Percentiles rank a stretch among this genome's conserved stretches.
Evolutionary conservation across 1,284 basidiomycete species (phyloP).

Genomic region (Ganoderma sp.): DNA sequence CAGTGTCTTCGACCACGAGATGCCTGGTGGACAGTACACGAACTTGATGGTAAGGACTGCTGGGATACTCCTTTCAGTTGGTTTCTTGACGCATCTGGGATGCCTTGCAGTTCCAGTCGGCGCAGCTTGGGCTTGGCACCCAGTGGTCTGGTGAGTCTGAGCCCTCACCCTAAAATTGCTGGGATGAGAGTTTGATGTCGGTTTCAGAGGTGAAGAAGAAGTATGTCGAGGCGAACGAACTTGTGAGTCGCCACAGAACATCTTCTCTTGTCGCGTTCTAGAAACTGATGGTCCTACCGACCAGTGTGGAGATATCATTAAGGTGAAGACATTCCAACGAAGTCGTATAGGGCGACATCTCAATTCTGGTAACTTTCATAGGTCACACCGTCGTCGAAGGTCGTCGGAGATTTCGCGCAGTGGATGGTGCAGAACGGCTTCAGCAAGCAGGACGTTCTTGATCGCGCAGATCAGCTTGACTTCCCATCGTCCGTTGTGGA

Average conservation of each 20-base stretch:
- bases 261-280: slow-evolving; percentile 11
- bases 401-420: slow-evolving; percentile 98
- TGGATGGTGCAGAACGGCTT: slow-evolving; percentile 98
- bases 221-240: slow-evolving; percentile 95
- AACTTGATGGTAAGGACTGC: slow-evolving; percentile 79
- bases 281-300: slow-evolving; percentile 17
- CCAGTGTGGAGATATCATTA: slow-evolving; percentile 97
- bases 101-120: slow-evolving; percentile 88
- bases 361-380: not conserved
- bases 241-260: slow-evolving; percentile 57
- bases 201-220: slow-evolving; percentile 93
- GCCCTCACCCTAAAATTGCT: slow-evolving; percentile 14
- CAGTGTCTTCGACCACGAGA: slow-evolving; percentile 99
- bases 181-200: slow-evolving; percentile 24
- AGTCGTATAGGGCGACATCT: slow-evolving; percentile 39
- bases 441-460: slow-evolving; percentile 85
- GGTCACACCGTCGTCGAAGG: slow-evolving; percentile 98
- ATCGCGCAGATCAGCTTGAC: slow-evolving; percentile 89
- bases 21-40: slow-evolving; percentile 99
- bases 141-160: slow-evolving; percentile 83
- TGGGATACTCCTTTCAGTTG: not conserved
- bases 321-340: slow-evolving; percentile 49
- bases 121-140: slow-evolving; percentile 95
- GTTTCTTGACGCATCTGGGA: slow-evolving; percentile 15
- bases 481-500: slow-evolving; percentile 97